Conservation (phyloP, 2,329 filamentous ascomycete species). For the Didymella pomorum region DNA sequence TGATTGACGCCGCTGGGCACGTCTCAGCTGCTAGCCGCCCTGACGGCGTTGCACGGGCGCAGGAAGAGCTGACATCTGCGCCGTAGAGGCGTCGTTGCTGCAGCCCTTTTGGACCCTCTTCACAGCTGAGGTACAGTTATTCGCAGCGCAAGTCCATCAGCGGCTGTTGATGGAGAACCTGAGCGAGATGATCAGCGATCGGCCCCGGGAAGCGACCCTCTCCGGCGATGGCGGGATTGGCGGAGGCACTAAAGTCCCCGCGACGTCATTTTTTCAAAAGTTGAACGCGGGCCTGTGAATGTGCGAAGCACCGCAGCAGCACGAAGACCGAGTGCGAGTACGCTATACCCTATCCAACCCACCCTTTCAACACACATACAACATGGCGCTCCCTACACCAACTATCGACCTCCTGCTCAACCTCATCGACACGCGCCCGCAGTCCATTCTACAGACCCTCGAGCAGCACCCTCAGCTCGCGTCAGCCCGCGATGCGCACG, state of each 20-base stretch:
- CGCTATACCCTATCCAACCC: neutral
- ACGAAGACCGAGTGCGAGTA: conserved; percentile 11
- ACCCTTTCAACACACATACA: neutral
- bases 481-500: conserved; percentile 82
- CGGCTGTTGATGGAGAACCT: neutral
- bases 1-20: conserved; percentile 15
- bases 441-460: conserved; percentile 76
- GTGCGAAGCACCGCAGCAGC: neutral
- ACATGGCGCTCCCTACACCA: conserved; percentile 45
- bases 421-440: conserved; percentile 80
- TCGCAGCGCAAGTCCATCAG: neutral
- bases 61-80: conserved; percentile 9
- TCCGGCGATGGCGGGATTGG: conserved; percentile 13
- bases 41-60: conserved; percentile 12
- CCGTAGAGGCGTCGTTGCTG: conserved; percentile 1
- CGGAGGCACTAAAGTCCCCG: conserved; percentile 13
- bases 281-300: conserved; percentile 3
- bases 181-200: conserved; percentile 7
- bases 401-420: conserved; percentile 59
- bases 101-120: neutral
- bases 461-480: conserved; percentile 78
- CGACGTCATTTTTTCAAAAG: conserved; percentile 28
- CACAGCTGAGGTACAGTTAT: neutral
- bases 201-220: conserved; percentile 4
- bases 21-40: conserved; percentile 20